phyloP scores from a whole-genome alignment of 2,329 filamentous ascomycete species.

The Zymoseptoria crescenta region DNA sequence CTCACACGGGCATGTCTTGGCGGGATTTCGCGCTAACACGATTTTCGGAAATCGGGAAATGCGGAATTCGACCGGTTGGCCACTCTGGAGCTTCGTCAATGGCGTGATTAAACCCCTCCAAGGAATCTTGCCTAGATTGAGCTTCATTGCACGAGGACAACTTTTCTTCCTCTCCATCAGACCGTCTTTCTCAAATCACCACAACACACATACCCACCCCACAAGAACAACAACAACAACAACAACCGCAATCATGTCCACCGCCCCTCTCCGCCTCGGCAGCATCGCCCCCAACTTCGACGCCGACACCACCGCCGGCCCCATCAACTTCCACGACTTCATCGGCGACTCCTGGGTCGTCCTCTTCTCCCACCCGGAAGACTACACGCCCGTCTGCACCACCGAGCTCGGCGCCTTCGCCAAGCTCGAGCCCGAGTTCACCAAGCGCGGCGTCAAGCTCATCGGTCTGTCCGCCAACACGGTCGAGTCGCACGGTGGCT shows the following conservation, averaged over 20 bases:
- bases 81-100: no score
- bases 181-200: background rate
- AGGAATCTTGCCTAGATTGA: background rate
- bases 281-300: conserved; percentile 62
- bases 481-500: conserved; percentile 43
- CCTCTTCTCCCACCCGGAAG: conserved; percentile 62
- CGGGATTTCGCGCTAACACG: no score
- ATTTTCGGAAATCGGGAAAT: no score
- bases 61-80: no score
- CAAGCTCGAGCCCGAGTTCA: conserved; percentile 57
- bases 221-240: background rate
- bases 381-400: conserved; percentile 54
- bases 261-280: conserved; percentile 52
- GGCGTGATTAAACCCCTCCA: background rate
- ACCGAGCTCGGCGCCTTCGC: conserved; percentile 58
- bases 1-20: no score
- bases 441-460: conserved; percentile 54
- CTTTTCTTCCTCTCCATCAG: background rate
- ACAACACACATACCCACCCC: background rate
- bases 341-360: conserved; percentile 63
- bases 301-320: conserved; percentile 57
- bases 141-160: background rate
- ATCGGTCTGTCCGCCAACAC: conserved; percentile 50
- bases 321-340: conserved; percentile 65
- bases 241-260: background rate